phyloP scores from a whole-genome alignment of 306 rosid species.

The Fragaria vesca region DNA sequence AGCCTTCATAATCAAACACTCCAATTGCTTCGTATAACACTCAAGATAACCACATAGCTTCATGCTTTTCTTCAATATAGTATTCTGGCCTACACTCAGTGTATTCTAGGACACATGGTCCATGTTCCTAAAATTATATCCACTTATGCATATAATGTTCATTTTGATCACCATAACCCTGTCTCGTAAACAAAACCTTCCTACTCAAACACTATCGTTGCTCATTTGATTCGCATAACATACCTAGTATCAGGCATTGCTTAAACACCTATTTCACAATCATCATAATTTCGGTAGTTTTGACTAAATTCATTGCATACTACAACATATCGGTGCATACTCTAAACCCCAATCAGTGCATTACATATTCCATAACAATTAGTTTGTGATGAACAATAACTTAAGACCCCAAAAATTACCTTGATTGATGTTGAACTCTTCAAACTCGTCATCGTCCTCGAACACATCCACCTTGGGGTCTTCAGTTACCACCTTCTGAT shows the following conservation, averaged over 20 bases:
- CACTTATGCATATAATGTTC: not conserved
- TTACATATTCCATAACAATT: not conserved
- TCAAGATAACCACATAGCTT: not conserved
- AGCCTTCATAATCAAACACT: not conserved
- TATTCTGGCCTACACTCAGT: not conserved
- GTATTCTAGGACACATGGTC: not conserved
- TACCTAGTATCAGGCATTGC: not conserved
- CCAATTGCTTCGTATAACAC: not conserved
- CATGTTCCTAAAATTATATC: not conserved
- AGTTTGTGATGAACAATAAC: not conserved
- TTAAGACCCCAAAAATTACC: conserved; percentile 11
- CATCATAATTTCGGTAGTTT: not conserved
- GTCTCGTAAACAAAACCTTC: not conserved
- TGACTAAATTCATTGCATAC: not conserved
- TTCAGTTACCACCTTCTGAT: conserved; percentile 33
- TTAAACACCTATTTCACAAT: not conserved
- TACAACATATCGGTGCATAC: not conserved
- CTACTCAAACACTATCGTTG: not conserved
- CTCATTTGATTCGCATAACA: not conserved
- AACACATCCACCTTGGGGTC: conserved; percentile 41
- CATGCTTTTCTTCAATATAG: no score
- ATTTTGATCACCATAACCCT: not conserved
- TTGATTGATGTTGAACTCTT: conserved; percentile 40
- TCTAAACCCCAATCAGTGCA: not conserved
- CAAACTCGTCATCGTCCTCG: conserved; percentile 46